phyloP scores from a whole-genome alignment of 768 basidiomycete genomes.

The Tubosaeta brunneosetosa region DNA sequence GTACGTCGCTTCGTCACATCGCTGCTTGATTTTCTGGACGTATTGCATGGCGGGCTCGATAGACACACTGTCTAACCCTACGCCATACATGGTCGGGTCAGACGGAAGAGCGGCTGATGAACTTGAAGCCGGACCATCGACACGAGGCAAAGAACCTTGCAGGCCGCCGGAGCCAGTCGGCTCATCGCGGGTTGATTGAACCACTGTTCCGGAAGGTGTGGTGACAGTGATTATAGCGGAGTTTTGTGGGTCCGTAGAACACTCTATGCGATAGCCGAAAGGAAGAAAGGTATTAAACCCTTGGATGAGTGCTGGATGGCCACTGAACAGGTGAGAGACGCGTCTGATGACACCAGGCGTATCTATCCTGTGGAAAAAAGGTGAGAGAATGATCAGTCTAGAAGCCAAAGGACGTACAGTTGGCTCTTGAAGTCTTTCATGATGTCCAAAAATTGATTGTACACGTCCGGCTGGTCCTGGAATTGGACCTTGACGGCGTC shows the following conservation, averaged over 20 bases:
- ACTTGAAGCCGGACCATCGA: slow-evolving; percentile 12
- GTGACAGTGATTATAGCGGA: slow-evolving; percentile 70
- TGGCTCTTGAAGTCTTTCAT: slow-evolving; percentile 78
- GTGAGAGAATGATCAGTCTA: background rate
- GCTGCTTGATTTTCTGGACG: slow-evolving; percentile 94
- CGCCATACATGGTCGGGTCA: slow-evolving; percentile 23
- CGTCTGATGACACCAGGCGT: slow-evolving; percentile 96
- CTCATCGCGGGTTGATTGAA: slow-evolving; percentile 49
- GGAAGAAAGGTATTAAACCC: slow-evolving; percentile 99
- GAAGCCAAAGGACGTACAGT: slow-evolving; percentile 32
- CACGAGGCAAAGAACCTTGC: slow-evolving; percentile 31
- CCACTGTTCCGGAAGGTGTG: slow-evolving; percentile 63
- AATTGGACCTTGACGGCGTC: slow-evolving; percentile 64
- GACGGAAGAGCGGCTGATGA: slow-evolving; percentile 10
- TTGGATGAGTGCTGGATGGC: slow-evolving; percentile 87
- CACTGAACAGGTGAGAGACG: slow-evolving; percentile 88
- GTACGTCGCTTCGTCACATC: slow-evolving; percentile 87
- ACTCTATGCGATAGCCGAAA: slow-evolving; percentile 89
- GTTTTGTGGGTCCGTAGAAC: slow-evolving; percentile 58
- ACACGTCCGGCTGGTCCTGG: slow-evolving; percentile 54
- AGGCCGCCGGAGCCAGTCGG: slow-evolving; percentile 35
- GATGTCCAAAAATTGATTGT: slow-evolving; percentile 61
- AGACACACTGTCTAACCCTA: slow-evolving; percentile 40
- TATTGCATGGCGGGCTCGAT: slow-evolving; percentile 86
- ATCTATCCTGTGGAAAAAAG: slow-evolving; percentile 64